A percentile compares a stretch with the other conserved stretches of the same genome.
phyloP scores from a whole-genome alignment of 495 filamentous ascomycete species.

The Penicillium pancosmium region DNA sequence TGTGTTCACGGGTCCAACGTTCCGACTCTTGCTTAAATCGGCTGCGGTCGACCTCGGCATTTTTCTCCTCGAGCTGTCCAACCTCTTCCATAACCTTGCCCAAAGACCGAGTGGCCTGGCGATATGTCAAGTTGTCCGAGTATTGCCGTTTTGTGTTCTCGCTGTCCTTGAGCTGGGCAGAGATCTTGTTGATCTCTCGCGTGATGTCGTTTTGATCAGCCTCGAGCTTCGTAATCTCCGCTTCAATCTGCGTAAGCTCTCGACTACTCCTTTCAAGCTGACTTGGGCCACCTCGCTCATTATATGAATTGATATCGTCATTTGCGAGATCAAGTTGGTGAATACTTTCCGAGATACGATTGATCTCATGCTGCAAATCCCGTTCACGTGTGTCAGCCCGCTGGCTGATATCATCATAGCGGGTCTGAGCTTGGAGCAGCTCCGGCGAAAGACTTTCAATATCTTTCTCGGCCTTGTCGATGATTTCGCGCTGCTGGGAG shows the following conservation, averaged over 20 bases:
- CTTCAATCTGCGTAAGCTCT: slow-evolving; percentile 68
- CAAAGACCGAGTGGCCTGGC: slow-evolving; percentile 68
- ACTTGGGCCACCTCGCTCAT: slow-evolving; percentile 70
- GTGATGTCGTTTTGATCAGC: slow-evolving; percentile 67
- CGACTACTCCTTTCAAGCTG: slow-evolving; percentile 69
- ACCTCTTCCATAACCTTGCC: slow-evolving; percentile 70
- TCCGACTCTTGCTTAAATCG: slow-evolving; percentile 70
- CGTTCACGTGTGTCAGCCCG: slow-evolving; percentile 74
- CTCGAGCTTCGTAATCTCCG: slow-evolving; percentile 65
- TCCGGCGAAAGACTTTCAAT: slow-evolving; percentile 71
- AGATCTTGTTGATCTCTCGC: slow-evolving; percentile 72
- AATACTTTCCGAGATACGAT: slow-evolving; percentile 68
- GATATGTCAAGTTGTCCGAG: slow-evolving; percentile 82
- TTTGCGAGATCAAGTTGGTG: slow-evolving; percentile 75
- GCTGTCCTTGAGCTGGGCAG: slow-evolving; percentile 74
- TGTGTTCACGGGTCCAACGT: slow-evolving; percentile 61
- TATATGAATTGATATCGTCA: slow-evolving; percentile 78
- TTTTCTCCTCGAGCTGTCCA: slow-evolving; percentile 72
- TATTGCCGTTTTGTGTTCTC: slow-evolving; percentile 80
- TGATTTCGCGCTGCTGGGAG: slow-evolving; percentile 64
- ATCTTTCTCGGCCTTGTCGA: slow-evolving; percentile 67
- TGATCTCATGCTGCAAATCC: slow-evolving; percentile 70
- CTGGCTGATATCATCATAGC: slow-evolving; percentile 72
- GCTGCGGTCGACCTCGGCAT: slow-evolving; percentile 79
- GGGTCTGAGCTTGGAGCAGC: slow-evolving; percentile 70